phyloP scores from a whole-genome alignment of 2,329 filamentous ascomycete species.

The Ophiocordyceps camponoti-saundersi region DNA sequence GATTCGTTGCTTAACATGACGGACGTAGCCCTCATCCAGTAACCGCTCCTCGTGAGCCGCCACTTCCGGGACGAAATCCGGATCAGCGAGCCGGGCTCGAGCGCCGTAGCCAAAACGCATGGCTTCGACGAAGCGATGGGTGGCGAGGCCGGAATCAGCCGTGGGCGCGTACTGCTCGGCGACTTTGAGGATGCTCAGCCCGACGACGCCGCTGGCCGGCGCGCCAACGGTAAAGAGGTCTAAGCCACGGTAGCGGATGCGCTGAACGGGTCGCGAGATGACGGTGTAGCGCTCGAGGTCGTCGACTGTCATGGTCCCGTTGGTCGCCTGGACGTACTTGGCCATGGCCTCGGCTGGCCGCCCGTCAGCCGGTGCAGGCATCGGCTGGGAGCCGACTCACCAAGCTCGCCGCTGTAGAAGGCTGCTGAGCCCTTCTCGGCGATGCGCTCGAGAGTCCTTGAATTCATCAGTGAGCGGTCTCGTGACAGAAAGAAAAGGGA shows the following conservation, averaged over 20 bases:
- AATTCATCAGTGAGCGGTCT: not conserved
- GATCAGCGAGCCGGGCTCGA: conserved; percentile 69
- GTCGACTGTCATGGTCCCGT: conserved; percentile 72
- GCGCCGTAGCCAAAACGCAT: conserved; percentile 79
- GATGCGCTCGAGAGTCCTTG: conserved; percentile 38
- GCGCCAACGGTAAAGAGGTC: conserved; percentile 53
- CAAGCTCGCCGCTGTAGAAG: conserved; percentile 58
- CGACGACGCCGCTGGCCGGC: conserved; percentile 64
- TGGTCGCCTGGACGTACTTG: conserved; percentile 43
- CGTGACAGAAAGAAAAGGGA: not conserved
- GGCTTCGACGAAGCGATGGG: conserved; percentile 73
- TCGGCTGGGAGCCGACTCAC: conserved; percentile 6
- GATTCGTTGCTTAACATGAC: conserved; percentile 47
- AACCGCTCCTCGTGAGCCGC: conserved; percentile 49
- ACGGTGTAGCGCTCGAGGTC: conserved; percentile 61
- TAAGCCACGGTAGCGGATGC: conserved; percentile 51
- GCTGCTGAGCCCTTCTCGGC: conserved; percentile 53
- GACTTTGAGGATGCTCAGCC: conserved; percentile 62
- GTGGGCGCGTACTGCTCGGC: conserved; percentile 59
- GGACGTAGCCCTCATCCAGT: conserved; percentile 42
- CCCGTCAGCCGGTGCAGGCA: not conserved
- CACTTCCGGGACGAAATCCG: conserved; percentile 50
- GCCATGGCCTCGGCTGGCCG: conserved; percentile 54
- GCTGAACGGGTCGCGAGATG: conserved; percentile 44
- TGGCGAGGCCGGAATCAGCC: conserved; percentile 44